These are phyloP conservation scores for Colletotrichum tropicicola DNA, from an alignment of 2,329 filamentous ascomycete species.

Conservation along the genomic window DNA sequence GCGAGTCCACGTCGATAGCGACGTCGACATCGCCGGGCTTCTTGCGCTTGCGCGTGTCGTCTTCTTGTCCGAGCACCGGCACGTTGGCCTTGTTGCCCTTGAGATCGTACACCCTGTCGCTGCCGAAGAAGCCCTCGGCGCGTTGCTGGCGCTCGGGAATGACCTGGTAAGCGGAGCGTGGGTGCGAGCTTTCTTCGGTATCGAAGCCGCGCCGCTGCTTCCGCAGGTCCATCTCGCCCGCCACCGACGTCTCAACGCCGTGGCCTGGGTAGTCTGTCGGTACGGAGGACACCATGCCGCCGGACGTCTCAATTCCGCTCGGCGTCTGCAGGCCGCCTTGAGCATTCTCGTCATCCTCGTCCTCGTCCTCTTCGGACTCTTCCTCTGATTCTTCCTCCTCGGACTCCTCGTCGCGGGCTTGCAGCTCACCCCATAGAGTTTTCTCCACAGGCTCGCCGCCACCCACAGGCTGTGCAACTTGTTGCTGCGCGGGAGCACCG, in stretches of 20 bases:
- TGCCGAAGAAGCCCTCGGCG: conserved; percentile 94
- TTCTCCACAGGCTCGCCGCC: conserved; percentile 85
- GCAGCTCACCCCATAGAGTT: conserved; percentile 90
- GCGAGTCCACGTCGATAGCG: conserved; percentile 84
- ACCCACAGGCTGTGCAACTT: conserved; percentile 42
- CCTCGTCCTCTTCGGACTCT: conserved; percentile 74
- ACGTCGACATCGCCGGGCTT: conserved; percentile 97
- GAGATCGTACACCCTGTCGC: conserved; percentile 92
- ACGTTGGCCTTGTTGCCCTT: conserved; percentile 68
- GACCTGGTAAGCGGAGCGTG: conserved; percentile 86
- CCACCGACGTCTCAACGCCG: conserved; percentile 76
- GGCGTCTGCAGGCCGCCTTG: conserved; percentile 76
- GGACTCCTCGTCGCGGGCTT: conserved; percentile 79
- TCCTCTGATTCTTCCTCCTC: conserved; percentile 79
- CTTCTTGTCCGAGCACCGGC: conserved; percentile 82
- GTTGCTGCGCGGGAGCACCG: conserved; percentile 44
- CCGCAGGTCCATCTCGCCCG: conserved; percentile 89
- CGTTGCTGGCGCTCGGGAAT: conserved; percentile 88
- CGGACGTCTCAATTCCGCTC: conserved; percentile 81
- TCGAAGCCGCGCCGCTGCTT: conserved; percentile 88
- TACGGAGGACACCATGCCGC: conserved; percentile 81
- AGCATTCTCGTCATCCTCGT: conserved; percentile 68
- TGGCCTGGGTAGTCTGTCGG: conserved; percentile 81
- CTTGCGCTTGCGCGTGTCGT: conserved; percentile 84
- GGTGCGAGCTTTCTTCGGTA: conserved; percentile 80